Base-by-base conservation (phyloP, 495 filamentous ascomycete genomes). In the Collariella sp. region DNA sequence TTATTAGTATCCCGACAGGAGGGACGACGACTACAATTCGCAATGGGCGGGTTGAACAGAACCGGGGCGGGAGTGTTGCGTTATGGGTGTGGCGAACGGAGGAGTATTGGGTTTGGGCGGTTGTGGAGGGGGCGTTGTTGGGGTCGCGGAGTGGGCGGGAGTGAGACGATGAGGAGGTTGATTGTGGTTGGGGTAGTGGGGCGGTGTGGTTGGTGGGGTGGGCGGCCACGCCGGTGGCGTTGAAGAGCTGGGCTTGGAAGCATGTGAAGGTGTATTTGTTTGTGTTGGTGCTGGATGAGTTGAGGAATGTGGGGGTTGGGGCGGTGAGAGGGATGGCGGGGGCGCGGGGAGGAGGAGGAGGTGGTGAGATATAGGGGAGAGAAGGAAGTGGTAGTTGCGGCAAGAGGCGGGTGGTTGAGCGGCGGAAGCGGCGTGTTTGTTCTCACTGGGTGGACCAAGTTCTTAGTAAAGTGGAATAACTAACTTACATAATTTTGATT, bases 231-330 rank as follows among this genome's bases (percentile, higher is more conserved):
- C 59, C 59, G 3, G 40, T 13, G 46, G 49, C 49, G 7, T 18
- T 46, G 15, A 61, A 61, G 46, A 34, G 35, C 3, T 61, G 59
- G 59, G 55, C 55, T 22, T 61, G 59, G 59, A 50, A 55, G n/a
- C 55, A 58, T n/a, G 47, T 54, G 16, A 60, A 56, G 57, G 47
- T 23, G 20, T 56, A 56, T 33, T 22, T 61, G 48, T 61, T 61
- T 51, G 23, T 53, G 15, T 10, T 60, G 41, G 34, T 60, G 19
- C 43, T 60, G 36, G 54, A 60, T 41, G 58, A 60, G 58, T 16
- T 60, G 36, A 24, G 48, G 34, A 46, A 34, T n/a, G 23, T 46
- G 2, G 44, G 24, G 13, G 26, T 9, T 1, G 44, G 44, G 1
- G 46, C 18, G 15, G 12, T 44, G 22, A 13, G 12, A 5, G 46